Conservation (phyloP, 352 stramenopile genomes). For the Globisporangium cederbergense region DNA sequence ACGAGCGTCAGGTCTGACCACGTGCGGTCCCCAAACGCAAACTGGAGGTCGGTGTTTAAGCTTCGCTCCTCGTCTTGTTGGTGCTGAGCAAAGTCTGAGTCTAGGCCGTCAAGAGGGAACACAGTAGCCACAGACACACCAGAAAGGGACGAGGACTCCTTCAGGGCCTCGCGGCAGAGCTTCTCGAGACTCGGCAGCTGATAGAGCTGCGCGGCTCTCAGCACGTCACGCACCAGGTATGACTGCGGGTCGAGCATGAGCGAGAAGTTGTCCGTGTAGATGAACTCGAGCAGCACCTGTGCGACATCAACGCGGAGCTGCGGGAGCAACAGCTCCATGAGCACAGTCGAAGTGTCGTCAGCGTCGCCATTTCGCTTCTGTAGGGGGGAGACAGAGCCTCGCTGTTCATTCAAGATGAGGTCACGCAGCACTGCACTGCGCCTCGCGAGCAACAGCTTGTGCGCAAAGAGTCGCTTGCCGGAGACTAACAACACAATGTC, state of each 20-base stretch:
- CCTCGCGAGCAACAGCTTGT: conserved; percentile 59
- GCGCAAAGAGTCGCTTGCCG: conserved; percentile 32
- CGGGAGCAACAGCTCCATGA: conserved; percentile 49
- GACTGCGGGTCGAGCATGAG: conserved; percentile 38
- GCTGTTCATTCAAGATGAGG: conserved; percentile 52
- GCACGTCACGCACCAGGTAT: conserved; percentile 57
- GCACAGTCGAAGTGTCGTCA: not conserved
- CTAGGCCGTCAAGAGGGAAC: conserved; percentile 7
- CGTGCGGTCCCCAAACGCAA: conserved; percentile 36
- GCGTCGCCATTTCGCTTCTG: not conserved
- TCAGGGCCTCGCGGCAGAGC: conserved; percentile 38
- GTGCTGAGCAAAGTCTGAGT: not conserved
- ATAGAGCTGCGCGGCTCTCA: conserved; percentile 41
- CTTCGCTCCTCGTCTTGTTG: conserved; percentile 19
- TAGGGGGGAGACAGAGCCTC: conserved; percentile 5
- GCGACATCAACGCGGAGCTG: conserved; percentile 52
- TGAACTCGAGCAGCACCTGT: conserved; percentile 53
- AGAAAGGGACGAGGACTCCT: conserved; percentile 14
- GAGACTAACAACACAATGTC: conserved; percentile 56
- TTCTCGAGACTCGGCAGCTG: conserved; percentile 34
- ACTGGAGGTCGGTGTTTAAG: conserved; percentile 44
- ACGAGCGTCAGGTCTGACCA: conserved; percentile 58
- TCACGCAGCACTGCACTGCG: conserved; percentile 48
- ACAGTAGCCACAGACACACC: not conserved
- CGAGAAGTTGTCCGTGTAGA: conserved; percentile 70